Percentiles rank a stretch among this genome's conserved stretches.
Conservation (phyloP, 1,284 basidiomycete species). For the Ceraceosorus bombacis region DNA sequence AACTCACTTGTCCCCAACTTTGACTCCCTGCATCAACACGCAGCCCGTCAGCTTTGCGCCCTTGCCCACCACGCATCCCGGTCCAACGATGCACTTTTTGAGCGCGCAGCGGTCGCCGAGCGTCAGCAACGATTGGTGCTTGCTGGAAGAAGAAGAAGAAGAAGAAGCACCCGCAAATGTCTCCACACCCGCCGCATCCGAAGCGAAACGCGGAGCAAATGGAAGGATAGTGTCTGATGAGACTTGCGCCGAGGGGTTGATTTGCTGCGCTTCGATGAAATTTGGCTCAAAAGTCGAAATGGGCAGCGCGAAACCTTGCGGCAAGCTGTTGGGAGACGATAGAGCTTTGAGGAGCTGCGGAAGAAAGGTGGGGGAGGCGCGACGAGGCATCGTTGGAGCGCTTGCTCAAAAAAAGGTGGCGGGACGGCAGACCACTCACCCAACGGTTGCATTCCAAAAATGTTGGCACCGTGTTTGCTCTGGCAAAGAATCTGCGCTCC, state of each 20-base stretch:
- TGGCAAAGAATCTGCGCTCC: slow-evolving; percentile 56
- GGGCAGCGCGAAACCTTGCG: slow-evolving; percentile 1
- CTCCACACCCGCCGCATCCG: too few species aligned
- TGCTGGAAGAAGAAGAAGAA: too few species aligned
- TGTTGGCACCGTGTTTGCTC: slow-evolving; percentile 72
- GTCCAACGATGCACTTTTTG: slow-evolving; percentile 79
- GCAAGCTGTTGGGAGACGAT: slow-evolving; percentile 17
- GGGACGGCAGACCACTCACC: slow-evolving; percentile 50
- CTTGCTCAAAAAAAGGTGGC: slow-evolving; percentile 12
- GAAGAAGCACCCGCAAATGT: too few species aligned
- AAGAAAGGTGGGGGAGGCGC: slow-evolving; percentile 2
- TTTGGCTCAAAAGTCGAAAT: slow-evolving; percentile 6
- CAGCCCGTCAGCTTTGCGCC: slow-evolving; percentile 78
- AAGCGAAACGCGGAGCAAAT: too few species aligned
- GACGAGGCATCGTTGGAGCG: slow-evolving; percentile 5
- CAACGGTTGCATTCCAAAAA: slow-evolving; percentile 77
- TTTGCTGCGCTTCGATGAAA: slow-evolving; percentile 32
- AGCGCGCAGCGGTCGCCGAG: slow-evolving; percentile 76
- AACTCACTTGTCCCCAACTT: slow-evolving; percentile 72
- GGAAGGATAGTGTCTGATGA: slow-evolving; percentile 61
- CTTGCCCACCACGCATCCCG: slow-evolving; percentile 79
- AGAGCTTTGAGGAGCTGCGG: slow-evolving; percentile 6
- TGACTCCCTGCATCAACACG: slow-evolving; percentile 80
- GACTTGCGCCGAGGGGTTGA: slow-evolving; percentile 60
- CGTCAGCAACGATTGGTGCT: slow-evolving; percentile 60